These are phyloP conservation scores for Wallemia hederae DNA, from an alignment of 1,284 basidiomycete species.

Conservation along the genomic window DNA sequence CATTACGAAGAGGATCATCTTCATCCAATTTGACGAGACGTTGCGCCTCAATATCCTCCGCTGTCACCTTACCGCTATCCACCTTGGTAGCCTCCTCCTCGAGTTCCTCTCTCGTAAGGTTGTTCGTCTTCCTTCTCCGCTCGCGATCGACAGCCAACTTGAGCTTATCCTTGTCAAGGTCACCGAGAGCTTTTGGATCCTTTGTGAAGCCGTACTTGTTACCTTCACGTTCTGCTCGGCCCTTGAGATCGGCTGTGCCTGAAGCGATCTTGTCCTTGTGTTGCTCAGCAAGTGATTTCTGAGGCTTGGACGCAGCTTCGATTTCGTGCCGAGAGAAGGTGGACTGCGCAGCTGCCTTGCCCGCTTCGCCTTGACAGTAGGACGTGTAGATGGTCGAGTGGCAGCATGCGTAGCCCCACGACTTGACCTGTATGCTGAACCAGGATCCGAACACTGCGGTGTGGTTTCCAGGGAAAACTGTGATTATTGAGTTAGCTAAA, in stretches of 20 bases:
- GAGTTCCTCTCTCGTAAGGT: neutral
- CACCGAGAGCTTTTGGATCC: neutral
- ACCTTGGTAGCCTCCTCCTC: neutral
- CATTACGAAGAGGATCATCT: neutral
- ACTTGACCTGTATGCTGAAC: conserved; percentile 38
- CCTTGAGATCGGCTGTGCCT: neutral
- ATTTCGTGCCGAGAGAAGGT: neutral
- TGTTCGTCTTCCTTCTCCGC: neutral
- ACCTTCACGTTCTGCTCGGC: neutral
- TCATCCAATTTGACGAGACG: neutral
- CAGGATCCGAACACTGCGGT: conserved; percentile 85
- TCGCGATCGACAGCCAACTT: neutral
- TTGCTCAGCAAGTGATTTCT: neutral
- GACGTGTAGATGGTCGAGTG: conserved; percentile 27
- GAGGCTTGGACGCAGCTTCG: neutral
- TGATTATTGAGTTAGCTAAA: conserved; percentile 1
- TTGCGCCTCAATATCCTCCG: neutral
- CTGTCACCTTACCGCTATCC: neutral
- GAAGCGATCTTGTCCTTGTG: neutral
- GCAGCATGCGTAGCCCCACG: conserved; percentile 89
- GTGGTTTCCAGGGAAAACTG: conserved; percentile 80
- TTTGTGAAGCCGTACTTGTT: neutral
- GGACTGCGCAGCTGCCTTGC: neutral
- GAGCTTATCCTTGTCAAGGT: neutral
- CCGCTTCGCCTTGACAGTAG: neutral